Conservation (phyloP, 148 eudicot genomes). For the Gaultheria prostrata region DNA sequence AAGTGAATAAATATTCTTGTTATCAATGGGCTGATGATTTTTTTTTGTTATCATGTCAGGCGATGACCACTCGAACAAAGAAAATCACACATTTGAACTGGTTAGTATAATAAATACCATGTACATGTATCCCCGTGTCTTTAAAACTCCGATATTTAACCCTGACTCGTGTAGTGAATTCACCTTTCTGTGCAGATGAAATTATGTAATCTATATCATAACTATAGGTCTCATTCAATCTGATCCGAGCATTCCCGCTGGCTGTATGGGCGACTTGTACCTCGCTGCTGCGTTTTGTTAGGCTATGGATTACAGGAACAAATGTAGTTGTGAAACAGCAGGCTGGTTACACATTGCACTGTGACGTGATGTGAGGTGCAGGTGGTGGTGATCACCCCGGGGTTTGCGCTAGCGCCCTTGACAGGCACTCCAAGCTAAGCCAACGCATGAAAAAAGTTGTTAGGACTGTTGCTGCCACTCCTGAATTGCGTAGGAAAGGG, state of each 20-base stretch:
- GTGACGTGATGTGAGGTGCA: too few species aligned
- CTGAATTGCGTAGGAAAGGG: constrained; percentile 78
- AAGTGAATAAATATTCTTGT: background rate
- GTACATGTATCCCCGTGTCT: background rate
- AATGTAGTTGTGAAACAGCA: constrained; percentile 3
- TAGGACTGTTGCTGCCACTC: constrained; percentile 60
- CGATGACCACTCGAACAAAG: background rate
- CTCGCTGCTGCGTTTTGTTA: background rate
- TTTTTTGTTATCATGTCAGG: too few species aligned
- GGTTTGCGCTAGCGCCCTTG: too few species aligned
- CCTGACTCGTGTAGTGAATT: background rate
- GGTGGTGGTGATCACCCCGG: too few species aligned
- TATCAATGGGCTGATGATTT: too few species aligned
- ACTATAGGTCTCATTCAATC: too few species aligned
- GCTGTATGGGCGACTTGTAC: background rate
- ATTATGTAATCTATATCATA: background rate
- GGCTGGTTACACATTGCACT: background rate
- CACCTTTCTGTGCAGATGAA: background rate
- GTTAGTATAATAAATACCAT: background rate
- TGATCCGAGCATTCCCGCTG: too few species aligned
- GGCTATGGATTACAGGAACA: background rate
- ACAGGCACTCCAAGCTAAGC: background rate
- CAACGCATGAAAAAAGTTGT: background rate
- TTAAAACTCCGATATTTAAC: background rate
- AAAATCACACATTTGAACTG: background rate